Base-by-base conservation (phyloP, 2,329 filamentous ascomycete genomes). In the Ascochyta pisi region DNA sequence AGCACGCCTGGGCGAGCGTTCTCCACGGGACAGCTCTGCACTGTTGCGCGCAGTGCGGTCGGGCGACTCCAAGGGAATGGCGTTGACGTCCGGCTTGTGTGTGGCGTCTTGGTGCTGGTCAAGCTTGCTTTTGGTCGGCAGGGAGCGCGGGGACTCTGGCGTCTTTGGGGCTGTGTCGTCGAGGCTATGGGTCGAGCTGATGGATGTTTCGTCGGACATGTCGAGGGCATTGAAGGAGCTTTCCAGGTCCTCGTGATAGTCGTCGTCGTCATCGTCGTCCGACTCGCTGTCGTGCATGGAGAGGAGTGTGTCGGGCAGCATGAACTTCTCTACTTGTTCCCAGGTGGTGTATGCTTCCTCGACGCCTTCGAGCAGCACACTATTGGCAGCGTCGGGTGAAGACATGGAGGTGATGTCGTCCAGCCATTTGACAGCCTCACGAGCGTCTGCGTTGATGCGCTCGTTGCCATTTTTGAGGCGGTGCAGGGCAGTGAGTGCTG, bases 401-500 rank as follows among this genome's bases (percentile, higher is more conserved):
- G 79, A 75, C 37, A 74, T 73, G 33, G 77, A 79, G n/a, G 80
- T 83, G 51, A 80, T 77, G 31, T 81, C 77, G 63, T 83, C 81
- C 43, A 83, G 76, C 81, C 81, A 83, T 59, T 77, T 74, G 42
- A 82, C 73, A 39, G 80, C 80, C 59, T 82, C 79, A 58, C 75
- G 76, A 47, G 79, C 78, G 57, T 81, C 79, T 50, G 75, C 68
- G 44, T 76, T 76, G 64, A 78, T 70, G 48, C 77, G 76, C 48
- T 76, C 77, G 49, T 64, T 74, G 51, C 71, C 75, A 33, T 70
- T 72, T 65, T 77, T 79, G 43, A 81, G 73, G 58, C 70, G 76
- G 61, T 78, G 75, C 53, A 82, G 74, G 66, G 79, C 76, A 39
- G 78, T 73, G 50, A 81, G 74, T 44, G 79, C 79, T 82, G 64